phyloP scores from a whole-genome alignment of 768 basidiomycete species.

The Termitomyces titanicus region DNA sequence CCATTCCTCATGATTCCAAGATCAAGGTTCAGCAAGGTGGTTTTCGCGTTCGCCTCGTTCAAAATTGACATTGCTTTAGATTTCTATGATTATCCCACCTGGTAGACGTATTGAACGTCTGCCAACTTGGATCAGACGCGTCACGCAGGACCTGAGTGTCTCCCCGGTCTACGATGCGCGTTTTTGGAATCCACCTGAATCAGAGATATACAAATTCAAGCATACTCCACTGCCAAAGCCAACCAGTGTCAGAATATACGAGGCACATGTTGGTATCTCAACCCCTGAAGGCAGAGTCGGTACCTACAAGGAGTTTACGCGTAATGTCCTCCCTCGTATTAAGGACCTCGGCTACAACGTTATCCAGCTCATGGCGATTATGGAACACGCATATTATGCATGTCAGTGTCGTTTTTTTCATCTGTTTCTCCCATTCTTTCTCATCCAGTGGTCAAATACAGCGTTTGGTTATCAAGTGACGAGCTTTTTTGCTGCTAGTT shows the following conservation, averaged over 20 bases:
- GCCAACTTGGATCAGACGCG: slow-evolving; percentile 92
- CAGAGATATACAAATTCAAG: slow-evolving; percentile 78
- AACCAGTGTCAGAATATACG: slow-evolving; percentile 78
- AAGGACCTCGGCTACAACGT: slow-evolving; percentile 91
- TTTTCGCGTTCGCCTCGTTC: slow-evolving; percentile 1
- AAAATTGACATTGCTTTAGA: slow-evolving; percentile 42
- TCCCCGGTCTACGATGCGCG: slow-evolving; percentile 94
- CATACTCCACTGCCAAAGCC: slow-evolving; percentile 68
- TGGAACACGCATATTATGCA: slow-evolving; percentile 98
- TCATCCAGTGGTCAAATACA: slow-evolving; percentile 23
- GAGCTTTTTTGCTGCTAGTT: slow-evolving; percentile 94
- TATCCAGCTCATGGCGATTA: slow-evolving; percentile 97
- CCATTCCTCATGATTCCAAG: slow-evolving; percentile 93
- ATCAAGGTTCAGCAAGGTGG: slow-evolving; percentile 65
- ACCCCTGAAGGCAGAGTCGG: slow-evolving; percentile 85
- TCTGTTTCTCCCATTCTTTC: background rate
- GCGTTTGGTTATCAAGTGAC: slow-evolving; percentile 99
- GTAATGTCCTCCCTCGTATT: slow-evolving; percentile 81
- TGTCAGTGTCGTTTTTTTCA: slow-evolving; percentile 48
- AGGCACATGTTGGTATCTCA: slow-evolving; percentile 98
- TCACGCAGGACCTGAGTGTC: slow-evolving; percentile 87
- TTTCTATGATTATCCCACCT: slow-evolving; percentile 83
- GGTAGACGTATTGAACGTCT: slow-evolving; percentile 86
- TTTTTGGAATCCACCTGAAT: slow-evolving; percentile 94
- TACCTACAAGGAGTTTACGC: slow-evolving; percentile 94